Base-by-base conservation (phyloP, 2,329 filamentous ascomycete genomes). In the Torrubiella hemipterigena region DNA sequence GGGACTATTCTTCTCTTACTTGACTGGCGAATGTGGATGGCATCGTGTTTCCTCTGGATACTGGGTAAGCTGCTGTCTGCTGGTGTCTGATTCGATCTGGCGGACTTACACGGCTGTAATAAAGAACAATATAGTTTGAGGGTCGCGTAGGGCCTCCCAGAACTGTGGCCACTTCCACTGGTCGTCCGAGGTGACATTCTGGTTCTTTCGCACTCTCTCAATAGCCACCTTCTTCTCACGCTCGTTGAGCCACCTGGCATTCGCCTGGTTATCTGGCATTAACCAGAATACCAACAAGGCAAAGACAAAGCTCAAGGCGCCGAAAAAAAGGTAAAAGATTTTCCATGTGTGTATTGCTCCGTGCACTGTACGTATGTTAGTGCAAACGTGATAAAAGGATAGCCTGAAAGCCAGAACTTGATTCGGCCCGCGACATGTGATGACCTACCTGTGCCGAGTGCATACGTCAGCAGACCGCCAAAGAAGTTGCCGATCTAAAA, bases 161-260 rank as follows among this genome's bases (percentile, higher is more conserved):
- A 38, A 38, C 26, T 36, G 37, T 16, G 19, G 10, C 37, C 37
- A 38, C 20, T 32, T 38, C 34, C 37, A 38, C 12, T 18, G 26
- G 15, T 36, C 32, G 26, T 38, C 31, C 4, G 31, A 23, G 7
- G 37, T 36, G 11, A 38, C 37, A 8, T 33, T 36, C 13, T 32
- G 23, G 17, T 31, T 31, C 7, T 17, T 5, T 17, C 29, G 20
- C 29, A 31, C 29, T 14, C 29, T 16, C 20, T 24, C 29, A 17
- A 42, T 33, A 7, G 39, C 30, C n/a, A 39, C 16, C 18, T 41
- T 35, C 20, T 32, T 36, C 28, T 47, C 17, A 14, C 29, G 29
- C 13, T 30, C 19, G 18, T 30, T 16, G 6, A 30, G 29, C 29
- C 29, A 30, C 7, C 29, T 17, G 10, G 29, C 29, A 16, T 30